Percentiles rank a stretch among this genome's conserved stretches.
These are phyloP conservation scores for Arachnopeziza araneosa DNA, from an alignment of 2,329 filamentous ascomycete species.

Conservation along the genomic window DNA sequence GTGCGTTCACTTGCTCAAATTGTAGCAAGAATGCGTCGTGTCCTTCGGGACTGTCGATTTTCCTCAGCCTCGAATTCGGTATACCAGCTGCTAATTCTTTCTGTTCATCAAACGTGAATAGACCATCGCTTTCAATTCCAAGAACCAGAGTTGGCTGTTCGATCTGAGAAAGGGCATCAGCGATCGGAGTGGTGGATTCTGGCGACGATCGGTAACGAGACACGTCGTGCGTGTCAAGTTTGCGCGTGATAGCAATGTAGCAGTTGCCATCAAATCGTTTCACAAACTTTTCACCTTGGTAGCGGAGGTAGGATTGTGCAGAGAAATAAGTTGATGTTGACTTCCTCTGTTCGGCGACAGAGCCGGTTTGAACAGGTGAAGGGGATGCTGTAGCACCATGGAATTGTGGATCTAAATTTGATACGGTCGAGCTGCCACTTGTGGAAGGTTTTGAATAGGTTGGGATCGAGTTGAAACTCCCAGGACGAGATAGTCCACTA, in stretches of 20 bases:
- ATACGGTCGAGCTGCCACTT: constrained; percentile 25
- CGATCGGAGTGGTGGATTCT: constrained; percentile 43
- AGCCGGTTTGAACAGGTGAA: constrained; percentile 37
- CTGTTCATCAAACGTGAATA: constrained; percentile 97
- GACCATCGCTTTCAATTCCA: constrained; percentile 89
- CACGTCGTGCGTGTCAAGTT: constrained; percentile 94
- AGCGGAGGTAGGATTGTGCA: constrained; percentile 93
- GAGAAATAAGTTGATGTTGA: constrained; percentile 85
- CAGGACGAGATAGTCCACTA: constrained; percentile 39
- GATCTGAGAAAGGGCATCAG: constrained; percentile 73
- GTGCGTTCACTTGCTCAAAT: constrained; percentile 92
- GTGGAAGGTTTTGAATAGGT: constrained; percentile 12
- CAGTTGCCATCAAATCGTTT: constrained; percentile 97
- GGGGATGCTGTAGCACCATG: constrained; percentile 52
- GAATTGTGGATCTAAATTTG: constrained; percentile 61
- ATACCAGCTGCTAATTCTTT: constrained; percentile 83
- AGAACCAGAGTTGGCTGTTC: constrained; percentile 86
- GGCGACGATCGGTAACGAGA: constrained; percentile 61
- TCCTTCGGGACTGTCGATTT: constrained; percentile 89
- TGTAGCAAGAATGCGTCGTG: constrained; percentile 95
- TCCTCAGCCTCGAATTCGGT: constrained; percentile 69
- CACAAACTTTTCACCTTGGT: constrained; percentile 95
- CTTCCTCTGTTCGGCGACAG: constrained; percentile 21
- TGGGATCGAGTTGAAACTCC: constrained; percentile 27
- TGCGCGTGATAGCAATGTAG: constrained; percentile 97